Evolutionary conservation across 1,284 basidiomycete species (phyloP).

Genomic region (Tremellales sp.): DNA sequence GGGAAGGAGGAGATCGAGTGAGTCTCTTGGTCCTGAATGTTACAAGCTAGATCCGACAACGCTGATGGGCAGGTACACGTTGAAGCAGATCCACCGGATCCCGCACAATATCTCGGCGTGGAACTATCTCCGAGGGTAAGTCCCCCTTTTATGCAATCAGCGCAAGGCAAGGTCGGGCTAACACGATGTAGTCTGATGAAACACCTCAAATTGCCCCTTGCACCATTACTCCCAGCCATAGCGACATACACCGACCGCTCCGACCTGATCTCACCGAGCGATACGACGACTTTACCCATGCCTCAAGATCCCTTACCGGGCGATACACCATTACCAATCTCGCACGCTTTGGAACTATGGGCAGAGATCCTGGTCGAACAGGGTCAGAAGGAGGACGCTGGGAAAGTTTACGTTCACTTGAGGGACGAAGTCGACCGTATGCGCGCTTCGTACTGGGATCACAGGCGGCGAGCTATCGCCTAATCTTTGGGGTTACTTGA

Average conservation of each 20-base stretch:
- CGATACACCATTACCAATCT: constrained; percentile 67
- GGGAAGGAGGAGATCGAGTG: constrained; percentile 67
- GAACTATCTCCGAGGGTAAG: constrained; percentile 79
- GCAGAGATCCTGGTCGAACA: constrained; percentile 70
- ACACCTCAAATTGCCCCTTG: constrained; percentile 54
- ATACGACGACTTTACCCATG: constrained; percentile 10
- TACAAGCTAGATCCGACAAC: neutral
- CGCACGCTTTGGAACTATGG: constrained; percentile 75
- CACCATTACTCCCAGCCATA: constrained; percentile 59
- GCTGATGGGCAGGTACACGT: constrained; percentile 59
- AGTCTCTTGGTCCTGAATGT: constrained; percentile 31
- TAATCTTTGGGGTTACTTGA: too few relatives aligned
- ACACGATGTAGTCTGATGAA: constrained; percentile 55
- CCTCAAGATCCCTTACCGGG: constrained; percentile 40
- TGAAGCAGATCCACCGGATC: constrained; percentile 74
- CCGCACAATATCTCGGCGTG: constrained; percentile 90
- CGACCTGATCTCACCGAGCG: neutral
- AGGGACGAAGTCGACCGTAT: constrained; percentile 70
- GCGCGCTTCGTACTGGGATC: constrained; percentile 50
- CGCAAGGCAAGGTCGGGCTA: constrained; percentile 39
- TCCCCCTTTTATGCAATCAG: neutral
- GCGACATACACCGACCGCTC: constrained; percentile 56
- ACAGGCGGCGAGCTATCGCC: constrained; percentile 23
- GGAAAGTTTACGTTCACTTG: constrained; percentile 66
- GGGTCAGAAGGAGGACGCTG: constrained; percentile 51